These are phyloP conservation scores for Parastagonospora nodorum DNA, from an alignment of 2,329 filamentous ascomycete genomes.

Conservation along the genomic window DNA sequence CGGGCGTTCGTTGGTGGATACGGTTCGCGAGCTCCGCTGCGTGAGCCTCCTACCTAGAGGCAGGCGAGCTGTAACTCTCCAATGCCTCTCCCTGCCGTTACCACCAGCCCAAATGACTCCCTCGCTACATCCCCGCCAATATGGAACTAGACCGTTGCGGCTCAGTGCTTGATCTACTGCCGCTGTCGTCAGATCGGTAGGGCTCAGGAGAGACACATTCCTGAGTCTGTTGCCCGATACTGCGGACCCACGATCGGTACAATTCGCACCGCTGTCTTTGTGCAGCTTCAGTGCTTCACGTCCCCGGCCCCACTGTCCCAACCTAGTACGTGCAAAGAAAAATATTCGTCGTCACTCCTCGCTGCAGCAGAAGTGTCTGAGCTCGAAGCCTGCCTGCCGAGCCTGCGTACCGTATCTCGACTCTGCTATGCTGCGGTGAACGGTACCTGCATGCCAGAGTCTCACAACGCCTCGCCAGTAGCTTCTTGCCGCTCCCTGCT, in stretches of 20 bases:
- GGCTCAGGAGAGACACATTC: constrained; percentile 38
- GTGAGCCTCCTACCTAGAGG: background rate
- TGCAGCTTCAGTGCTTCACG: constrained; percentile 27
- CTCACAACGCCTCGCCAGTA: constrained; percentile 35
- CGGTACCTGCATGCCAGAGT: constrained; percentile 40
- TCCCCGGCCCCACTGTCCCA: constrained; percentile 35
- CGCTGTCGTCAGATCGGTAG: constrained; percentile 23
- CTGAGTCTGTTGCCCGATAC: constrained; percentile 29
- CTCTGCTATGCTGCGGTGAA: constrained; percentile 28
- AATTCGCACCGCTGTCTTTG: constrained; percentile 31
- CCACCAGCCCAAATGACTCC: constrained; percentile 37
- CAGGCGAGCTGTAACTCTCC: background rate
- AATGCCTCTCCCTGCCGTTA: constrained; percentile 33
- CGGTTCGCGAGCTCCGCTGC: constrained; percentile 31
- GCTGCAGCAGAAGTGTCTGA: constrained; percentile 14
- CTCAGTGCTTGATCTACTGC: constrained; percentile 37
- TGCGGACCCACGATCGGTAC: constrained; percentile 40
- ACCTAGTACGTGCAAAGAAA: constrained; percentile 35
- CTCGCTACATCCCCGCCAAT: constrained; percentile 35
- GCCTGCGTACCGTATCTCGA: constrained; percentile 23
- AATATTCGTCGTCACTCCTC: constrained; percentile 29
- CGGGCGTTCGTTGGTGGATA: constrained; percentile 20
- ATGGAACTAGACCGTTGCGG: constrained; percentile 35
- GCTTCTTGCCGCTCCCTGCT: constrained; percentile 27
- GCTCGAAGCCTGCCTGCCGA: constrained; percentile 20